Evolutionary conservation across 2,329 filamentous ascomycete genomes (phyloP), one percentile per base, ranked within the genome.

Genomic region (Elsinoe arachidis): DNA sequence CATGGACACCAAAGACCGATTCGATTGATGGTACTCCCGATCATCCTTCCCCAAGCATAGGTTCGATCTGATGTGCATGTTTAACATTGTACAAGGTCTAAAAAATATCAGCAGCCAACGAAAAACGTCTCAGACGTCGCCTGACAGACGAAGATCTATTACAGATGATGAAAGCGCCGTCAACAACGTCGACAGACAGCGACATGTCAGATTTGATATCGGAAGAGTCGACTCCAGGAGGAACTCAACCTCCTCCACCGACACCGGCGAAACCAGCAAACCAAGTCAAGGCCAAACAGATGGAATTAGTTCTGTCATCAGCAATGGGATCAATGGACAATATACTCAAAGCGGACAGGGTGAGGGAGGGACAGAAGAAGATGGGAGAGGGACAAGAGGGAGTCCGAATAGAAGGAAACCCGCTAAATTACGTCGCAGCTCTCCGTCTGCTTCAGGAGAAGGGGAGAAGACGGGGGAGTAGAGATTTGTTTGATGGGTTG

Each of bases 361-460:
- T 17, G 26, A 39, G 43, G 49, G 56, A 57, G 46, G 56, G n/a
- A 43, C 56, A 44, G 54, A 39, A 56, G 21, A 55, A 21, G 39
- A 35, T 37, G 52, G 41, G 37, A 33, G 49, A 58, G 55, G 53
- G 43, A 39, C 54, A 60, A 43, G 52, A 46, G 47, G 57, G 12
- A 49, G 51, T 21, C 39, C 57, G 21, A 15, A 39, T 3, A 59
- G 52, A 37, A 35, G 55, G 39, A 58, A 60, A 53, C 57, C 57
- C 58, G 58, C 59, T 61, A 59, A 60, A 57, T 47, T 61, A 61
- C 60, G 60, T 61, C 58, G 60, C 55, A 21, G 60, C 60, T 46
- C 60, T 60, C 46, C 58, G 58, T 43, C 58, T 58, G 34, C 58
- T 59, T 34, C 59, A 56, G 21, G 54, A 56, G 41, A 43, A 56